These are phyloP conservation scores for Verticillium tricorpus DNA, from an alignment of 2,329 filamentous ascomycete genomes.

Conservation along the genomic window DNA sequence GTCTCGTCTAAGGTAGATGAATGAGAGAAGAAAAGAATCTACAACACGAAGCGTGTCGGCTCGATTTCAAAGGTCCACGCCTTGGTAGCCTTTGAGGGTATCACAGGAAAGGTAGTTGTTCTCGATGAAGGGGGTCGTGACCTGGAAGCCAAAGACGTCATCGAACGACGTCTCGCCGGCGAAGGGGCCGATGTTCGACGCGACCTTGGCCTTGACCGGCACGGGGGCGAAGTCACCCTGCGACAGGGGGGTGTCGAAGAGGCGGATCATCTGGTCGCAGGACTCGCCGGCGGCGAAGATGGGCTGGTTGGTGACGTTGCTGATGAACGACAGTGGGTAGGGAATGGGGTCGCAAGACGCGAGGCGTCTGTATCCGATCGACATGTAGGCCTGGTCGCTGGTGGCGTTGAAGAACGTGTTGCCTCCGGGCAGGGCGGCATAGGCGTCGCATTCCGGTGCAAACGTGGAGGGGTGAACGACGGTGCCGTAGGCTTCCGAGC, in stretches of 20 bases:
- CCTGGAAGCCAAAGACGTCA: slow-evolving; percentile 11
- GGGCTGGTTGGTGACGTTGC: slow-evolving; percentile 52
- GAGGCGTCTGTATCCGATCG: slow-evolving; percentile 13
- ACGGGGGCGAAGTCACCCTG: slow-evolving; percentile 20
- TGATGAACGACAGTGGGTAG: slow-evolving; percentile 37
- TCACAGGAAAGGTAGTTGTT: slow-evolving; percentile 15
- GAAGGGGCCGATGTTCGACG: slow-evolving; percentile 21
- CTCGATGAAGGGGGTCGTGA: slow-evolving; percentile 13
- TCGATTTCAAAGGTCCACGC: background rate
- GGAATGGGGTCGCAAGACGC: slow-evolving; percentile 11
- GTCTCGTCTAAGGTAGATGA: background rate
- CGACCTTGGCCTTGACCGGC: slow-evolving; percentile 18
- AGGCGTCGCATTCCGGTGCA: slow-evolving; percentile 45
- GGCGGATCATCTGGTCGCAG: slow-evolving; percentile 38
- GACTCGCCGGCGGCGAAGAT: slow-evolving; percentile 33
- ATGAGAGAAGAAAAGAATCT: background rate
- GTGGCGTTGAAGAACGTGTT: slow-evolving; percentile 14
- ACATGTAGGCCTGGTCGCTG: slow-evolving; percentile 7
- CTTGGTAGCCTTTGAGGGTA: slow-evolving; percentile 9
- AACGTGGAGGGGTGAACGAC: slow-evolving; percentile 35
- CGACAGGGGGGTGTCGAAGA: slow-evolving; percentile 41
- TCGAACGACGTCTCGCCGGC: background rate
- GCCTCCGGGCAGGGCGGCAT: slow-evolving; percentile 19
- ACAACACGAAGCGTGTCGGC: background rate
- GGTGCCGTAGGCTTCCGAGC: slow-evolving; percentile 41